Evolutionary conservation across 2,329 filamentous ascomycete species (phyloP), one percentile per base, ranked within the genome.

Genomic region (Coniochaeta ligniaria): DNA sequence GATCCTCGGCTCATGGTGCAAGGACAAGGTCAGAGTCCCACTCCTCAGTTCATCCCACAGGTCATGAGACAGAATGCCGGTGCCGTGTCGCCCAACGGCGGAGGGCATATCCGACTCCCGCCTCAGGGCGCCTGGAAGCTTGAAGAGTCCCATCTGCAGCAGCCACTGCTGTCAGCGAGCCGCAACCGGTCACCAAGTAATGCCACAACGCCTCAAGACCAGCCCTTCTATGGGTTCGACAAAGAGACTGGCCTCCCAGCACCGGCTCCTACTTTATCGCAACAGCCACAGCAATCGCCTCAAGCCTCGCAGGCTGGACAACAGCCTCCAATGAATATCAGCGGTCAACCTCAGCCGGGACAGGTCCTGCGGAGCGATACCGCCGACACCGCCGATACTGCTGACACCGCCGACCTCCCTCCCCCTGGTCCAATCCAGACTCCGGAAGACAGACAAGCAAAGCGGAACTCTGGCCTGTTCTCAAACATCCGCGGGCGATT

Each of bases 101-200:
- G 24, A 45, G 38, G 38, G 35, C 36, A 58, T 6, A 43, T 58
- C 17, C 20, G 38, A 31, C 56, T 58, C 17, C 56, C 56, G 3
- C 56, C 56, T 31, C 78, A 76, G 0, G 76, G 76, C 0, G 73
- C 74, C 20, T 85, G 83, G 82, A 81, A 78, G 57, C 69, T 82
- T 6, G 76, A 84, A 63, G 81, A 84, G 69, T 85, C 83, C 11
- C 76, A 81, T 61, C 72, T 85, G 38, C 71, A 77, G 1, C 77
- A 82, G 63, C 83, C 83, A 28, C 73, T 84, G 7, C 71, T 77
- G 20, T 67, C 72, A 4, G 68, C 73, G 3, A 72, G 74, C 35
- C 72, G 73, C 22, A 72, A 74, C 52, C 72, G 73, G 12, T 73
- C 72, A 11, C 67, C 71, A 0, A 69, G 68, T 56, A 68, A 65